Conservation (phyloP, 148 eudicot genomes). For the Rhododendron griersonianum region DNA sequence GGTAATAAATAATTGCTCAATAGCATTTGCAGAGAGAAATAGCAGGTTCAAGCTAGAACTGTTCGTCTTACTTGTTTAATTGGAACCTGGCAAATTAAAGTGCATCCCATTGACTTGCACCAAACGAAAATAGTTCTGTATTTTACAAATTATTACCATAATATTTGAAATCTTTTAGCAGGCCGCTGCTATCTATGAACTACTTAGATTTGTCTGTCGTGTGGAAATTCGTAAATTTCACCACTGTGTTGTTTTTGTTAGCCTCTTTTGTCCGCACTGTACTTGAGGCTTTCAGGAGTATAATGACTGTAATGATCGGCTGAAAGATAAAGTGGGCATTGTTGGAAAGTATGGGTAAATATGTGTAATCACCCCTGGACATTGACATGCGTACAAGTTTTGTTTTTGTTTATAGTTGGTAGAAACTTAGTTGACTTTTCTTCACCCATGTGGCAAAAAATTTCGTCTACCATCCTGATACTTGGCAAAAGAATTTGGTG, state of each 20-base stretch:
- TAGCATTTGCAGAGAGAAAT: neutral
- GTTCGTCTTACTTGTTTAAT: neutral
- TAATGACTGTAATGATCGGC: neutral
- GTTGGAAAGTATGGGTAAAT: neutral
- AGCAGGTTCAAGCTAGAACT: neutral
- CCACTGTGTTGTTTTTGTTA: neutral
- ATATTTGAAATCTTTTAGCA: neutral
- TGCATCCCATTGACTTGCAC: neutral
- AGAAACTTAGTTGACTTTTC: neutral
- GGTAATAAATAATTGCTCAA: slow-evolving; percentile 32
- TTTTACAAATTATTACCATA: neutral
- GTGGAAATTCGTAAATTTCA: neutral
- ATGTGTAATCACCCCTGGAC: neutral
- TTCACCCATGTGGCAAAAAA: neutral
- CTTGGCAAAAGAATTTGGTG: neutral
- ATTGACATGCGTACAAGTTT: neutral
- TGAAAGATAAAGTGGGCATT: neutral
- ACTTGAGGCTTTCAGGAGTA: neutral
- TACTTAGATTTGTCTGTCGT: neutral
- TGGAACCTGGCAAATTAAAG: neutral
- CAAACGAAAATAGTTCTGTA: neutral
- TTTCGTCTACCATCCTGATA: neutral
- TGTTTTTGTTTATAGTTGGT: neutral
- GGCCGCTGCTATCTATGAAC: neutral
- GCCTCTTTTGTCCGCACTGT: neutral